Evolutionary conservation across 2,329 filamentous ascomycete species (phyloP).

Genomic region (Penicillium sp.): DNA sequence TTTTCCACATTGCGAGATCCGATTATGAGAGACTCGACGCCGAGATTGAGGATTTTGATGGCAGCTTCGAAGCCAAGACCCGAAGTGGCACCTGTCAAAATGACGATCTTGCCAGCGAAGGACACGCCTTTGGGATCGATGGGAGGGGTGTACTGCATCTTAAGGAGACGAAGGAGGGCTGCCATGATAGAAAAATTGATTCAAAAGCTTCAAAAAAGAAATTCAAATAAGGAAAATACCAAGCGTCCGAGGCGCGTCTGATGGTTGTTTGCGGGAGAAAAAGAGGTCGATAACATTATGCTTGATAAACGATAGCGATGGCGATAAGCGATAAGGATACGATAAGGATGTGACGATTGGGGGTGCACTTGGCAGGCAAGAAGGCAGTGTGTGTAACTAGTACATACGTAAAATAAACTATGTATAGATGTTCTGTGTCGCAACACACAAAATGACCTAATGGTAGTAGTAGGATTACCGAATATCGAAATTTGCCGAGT

Average conservation of each 20-base stretch:
- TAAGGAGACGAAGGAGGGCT: constrained; percentile 31
- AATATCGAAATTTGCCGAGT: background rate
- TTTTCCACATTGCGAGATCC: constrained; percentile 47
- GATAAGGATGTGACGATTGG: background rate
- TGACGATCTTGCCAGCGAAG: constrained; percentile 48
- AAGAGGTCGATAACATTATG: background rate
- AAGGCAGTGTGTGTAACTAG: background rate
- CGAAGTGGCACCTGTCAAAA: constrained; percentile 53
- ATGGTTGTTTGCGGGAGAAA: background rate
- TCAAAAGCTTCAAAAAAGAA: background rate
- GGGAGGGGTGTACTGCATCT: constrained; percentile 37
- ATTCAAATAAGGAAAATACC: background rate
- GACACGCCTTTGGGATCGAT: constrained; percentile 38
- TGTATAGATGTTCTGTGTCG: background rate
- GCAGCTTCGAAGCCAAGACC: constrained; percentile 54
- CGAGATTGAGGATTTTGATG: constrained; percentile 47
- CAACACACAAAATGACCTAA: background rate
- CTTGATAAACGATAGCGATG: constrained; percentile 4
- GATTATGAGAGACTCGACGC: constrained; percentile 47
- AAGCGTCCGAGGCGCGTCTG: background rate
- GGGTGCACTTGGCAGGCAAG: background rate
- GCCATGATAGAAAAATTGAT: constrained; percentile 24
- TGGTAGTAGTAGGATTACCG: background rate
- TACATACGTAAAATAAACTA: background rate
- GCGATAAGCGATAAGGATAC: background rate